Percentiles rank a stretch among this genome's conserved stretches.
These are phyloP conservation scores for Chytriomyces hyalinus DNA, from an alignment of 192 early-diverging fungal genomes.

Conservation along the genomic window DNA sequence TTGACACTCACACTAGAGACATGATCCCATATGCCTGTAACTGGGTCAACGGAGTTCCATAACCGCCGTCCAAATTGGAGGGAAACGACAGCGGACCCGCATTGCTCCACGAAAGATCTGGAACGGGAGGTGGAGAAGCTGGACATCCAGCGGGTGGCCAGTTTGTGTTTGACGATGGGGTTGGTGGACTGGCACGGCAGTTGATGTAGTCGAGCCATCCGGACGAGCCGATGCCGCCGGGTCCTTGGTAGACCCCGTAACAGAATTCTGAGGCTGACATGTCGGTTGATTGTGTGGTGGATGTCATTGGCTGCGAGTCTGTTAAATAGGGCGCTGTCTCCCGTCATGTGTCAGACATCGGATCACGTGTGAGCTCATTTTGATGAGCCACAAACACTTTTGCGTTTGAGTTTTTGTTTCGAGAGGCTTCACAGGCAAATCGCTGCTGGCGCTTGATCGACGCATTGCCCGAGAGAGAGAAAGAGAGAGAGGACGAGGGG, in stretches of 20 bases:
- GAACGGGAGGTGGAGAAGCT: background rate
- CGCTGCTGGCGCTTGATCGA: too few relatives aligned
- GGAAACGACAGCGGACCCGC: background rate
- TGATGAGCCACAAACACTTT: too few relatives aligned
- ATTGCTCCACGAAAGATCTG: background rate
- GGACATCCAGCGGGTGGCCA: constrained; percentile 26
- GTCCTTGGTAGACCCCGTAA: background rate
- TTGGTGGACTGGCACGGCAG: background rate
- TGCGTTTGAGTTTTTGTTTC: too few relatives aligned
- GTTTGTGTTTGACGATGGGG: background rate
- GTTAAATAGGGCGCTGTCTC: too few relatives aligned
- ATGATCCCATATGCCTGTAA: constrained; percentile 6
- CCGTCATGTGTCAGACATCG: too few relatives aligned
- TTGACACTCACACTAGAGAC: background rate
- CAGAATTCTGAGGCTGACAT: background rate
- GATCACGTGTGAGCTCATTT: too few relatives aligned
- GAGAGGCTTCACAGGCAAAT: too few relatives aligned
- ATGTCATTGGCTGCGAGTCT: too few relatives aligned
- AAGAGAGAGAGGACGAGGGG: too few relatives aligned
- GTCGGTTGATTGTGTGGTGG: too few relatives aligned
- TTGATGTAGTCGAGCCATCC: constrained; percentile 18
- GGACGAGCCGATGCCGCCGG: background rate
- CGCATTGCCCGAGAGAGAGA: too few relatives aligned
- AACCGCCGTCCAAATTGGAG: background rate
- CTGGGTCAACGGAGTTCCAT: constrained; percentile 3